Evolutionary conservation across 352 stramenopile genomes (phyloP).

Genomic region (Globisporangium orthogonon): DNA sequence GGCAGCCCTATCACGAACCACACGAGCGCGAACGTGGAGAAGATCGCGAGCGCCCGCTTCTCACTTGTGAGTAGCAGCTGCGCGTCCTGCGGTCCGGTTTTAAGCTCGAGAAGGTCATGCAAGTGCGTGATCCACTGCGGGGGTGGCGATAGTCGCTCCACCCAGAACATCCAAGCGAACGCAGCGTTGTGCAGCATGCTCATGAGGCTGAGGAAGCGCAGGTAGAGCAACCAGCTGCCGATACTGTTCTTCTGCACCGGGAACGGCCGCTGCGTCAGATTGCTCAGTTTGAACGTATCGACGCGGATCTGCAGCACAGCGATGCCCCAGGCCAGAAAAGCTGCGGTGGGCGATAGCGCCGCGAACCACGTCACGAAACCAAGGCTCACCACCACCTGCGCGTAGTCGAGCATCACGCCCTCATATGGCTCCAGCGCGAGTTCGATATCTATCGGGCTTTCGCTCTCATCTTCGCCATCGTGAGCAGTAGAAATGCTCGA

Average conservation of each 20-base stretch:
- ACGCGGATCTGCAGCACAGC: slow-evolving; percentile 53
- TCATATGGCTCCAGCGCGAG: slow-evolving; percentile 45
- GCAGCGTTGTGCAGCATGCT: slow-evolving; percentile 48
- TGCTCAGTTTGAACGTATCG: slow-evolving; percentile 60
- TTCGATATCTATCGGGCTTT: slow-evolving; percentile 25
- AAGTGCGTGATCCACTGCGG: slow-evolving; percentile 12
- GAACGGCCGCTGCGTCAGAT: slow-evolving; percentile 57
- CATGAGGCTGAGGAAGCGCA: slow-evolving; percentile 43
- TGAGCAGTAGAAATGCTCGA: neutral
- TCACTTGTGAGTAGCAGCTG: slow-evolving; percentile 14
- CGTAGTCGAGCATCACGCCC: slow-evolving; percentile 74
- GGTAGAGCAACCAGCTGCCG: slow-evolving; percentile 54
- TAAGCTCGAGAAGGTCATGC: slow-evolving; percentile 13
- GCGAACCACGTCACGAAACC: slow-evolving; percentile 67
- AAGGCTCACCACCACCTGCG: slow-evolving; percentile 54
- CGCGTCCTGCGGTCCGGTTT: neutral
- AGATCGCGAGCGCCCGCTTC: slow-evolving; percentile 31
- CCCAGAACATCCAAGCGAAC: slow-evolving; percentile 23
- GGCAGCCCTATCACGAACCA: slow-evolving; percentile 21
- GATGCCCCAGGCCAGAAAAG: slow-evolving; percentile 39
- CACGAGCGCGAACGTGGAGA: slow-evolving; percentile 27
- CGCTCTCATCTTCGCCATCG: neutral
- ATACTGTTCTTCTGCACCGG: slow-evolving; percentile 37
- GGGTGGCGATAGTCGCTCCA: slow-evolving; percentile 8
- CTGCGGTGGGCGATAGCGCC: slow-evolving; percentile 29